phyloP scores from a whole-genome alignment of 768 basidiomycete species.

The Serendipita sp. region DNA sequence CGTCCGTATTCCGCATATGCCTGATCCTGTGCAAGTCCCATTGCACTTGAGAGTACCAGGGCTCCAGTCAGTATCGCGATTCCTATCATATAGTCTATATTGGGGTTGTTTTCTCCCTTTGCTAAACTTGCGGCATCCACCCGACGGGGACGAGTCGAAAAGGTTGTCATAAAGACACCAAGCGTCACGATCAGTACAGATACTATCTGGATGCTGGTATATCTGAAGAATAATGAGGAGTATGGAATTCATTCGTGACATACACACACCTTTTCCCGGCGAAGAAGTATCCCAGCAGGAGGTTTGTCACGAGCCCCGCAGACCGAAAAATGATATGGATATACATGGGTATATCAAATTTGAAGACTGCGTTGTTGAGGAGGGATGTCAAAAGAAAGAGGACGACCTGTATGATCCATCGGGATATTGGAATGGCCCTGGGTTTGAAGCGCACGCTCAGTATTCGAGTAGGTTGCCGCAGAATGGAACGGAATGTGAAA shows the following conservation, averaged over 20 bases:
- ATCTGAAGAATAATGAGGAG: constrained; percentile 27
- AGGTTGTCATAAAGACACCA: constrained; percentile 66
- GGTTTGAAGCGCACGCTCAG: constrained; percentile 30
- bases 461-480: neutral
- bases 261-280: constrained; percentile 41
- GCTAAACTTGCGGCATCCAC: neutral
- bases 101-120: constrained; percentile 12
- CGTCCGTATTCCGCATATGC: constrained; percentile 41
- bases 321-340: constrained; percentile 92
- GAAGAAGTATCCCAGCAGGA: constrained; percentile 61
- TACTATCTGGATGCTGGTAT: constrained; percentile 42
- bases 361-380: constrained; percentile 86
- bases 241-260: constrained; percentile 9
- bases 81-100: constrained; percentile 45
- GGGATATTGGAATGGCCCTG: constrained; percentile 49
- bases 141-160: constrained; percentile 41
- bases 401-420: constrained; percentile 65
- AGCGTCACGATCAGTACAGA: constrained; percentile 69
- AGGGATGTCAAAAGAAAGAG: constrained; percentile 67
- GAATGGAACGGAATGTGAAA: neutral
- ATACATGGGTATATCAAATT: constrained; percentile 70
- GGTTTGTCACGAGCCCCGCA: constrained; percentile 70
- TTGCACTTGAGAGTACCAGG: constrained; percentile 60
- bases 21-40: constrained; percentile 75
- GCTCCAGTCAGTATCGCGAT: constrained; percentile 49